Evolutionary conservation across 73 alveolate species (phyloP), one percentile per base, ranked within the genome.

Genomic region (Paramecium sexaurelia): DNA sequence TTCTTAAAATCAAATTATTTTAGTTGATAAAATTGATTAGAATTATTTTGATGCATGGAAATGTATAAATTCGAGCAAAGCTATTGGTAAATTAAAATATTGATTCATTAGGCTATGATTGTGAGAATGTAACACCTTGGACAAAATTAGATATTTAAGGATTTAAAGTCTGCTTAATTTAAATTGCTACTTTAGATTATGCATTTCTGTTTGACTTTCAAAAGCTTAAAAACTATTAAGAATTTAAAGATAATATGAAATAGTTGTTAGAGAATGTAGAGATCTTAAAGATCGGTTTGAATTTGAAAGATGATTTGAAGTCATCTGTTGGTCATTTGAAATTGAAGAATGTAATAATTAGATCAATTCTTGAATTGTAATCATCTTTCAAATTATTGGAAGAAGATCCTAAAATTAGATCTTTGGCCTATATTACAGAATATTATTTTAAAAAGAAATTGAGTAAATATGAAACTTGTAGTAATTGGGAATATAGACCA

Each of bases 401-500:
- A 9, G 33, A 20, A 2, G 86, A 71, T 71, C 57, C 57, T 0
- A 71, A 37, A 35, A n/a, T n/a, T n/a, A 71, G 66, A 71, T 71
- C 86, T 2, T 71, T 71, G 35, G 61, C 86, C 2, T 71, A 27
- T 37, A 33, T 71, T 11, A 7, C 86, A 3, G 86, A 71, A 36
- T 71, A 15, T 37, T 71, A 35, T 40, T 71, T 33, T 36, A 71
- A 71, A 71, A 71, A 37, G 43, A 33, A 33, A 37, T 71, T 71
- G 13, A 35, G 57, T 17, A 71, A 71, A 37, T 71, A n/a, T 19
- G 86, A 71, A 1, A 35, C 57, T 15, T 71, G 86, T 32, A 71
- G 86, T 36, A 37, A 71, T 71, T 71, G 86, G 86, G 29, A 33
- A 15, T 35, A 71, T 7, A 71, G 86, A 37, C 86, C 86, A 35